Percentiles rank a stretch among this genome's conserved stretches.
Conservation (phyloP, 2,329 filamentous ascomycete genomes). For the Botryotinia calthae region DNA sequence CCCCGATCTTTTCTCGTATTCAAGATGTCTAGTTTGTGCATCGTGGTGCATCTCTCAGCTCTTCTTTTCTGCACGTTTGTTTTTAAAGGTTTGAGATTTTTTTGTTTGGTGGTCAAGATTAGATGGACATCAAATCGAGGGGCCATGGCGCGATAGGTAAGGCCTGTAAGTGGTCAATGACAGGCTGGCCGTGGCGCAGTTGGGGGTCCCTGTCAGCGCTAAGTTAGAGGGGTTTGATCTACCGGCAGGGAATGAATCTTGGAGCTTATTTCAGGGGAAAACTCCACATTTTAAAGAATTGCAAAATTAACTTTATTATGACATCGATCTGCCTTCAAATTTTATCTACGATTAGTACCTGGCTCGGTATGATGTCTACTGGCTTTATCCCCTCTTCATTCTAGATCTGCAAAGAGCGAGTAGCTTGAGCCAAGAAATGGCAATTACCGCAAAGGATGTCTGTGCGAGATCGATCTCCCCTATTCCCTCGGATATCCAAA, state of each 20-base stretch:
- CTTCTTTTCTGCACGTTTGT: conserved; percentile 10
- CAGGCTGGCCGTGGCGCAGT: not conserved
- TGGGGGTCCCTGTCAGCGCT: not conserved
- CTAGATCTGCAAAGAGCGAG: not conserved
- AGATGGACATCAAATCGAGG: not conserved
- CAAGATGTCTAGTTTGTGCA: not conserved
- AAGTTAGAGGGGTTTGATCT: not conserved
- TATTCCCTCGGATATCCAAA: not conserved
- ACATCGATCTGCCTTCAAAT: not conserved
- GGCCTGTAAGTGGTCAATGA: not conserved
- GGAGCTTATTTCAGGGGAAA: not conserved
- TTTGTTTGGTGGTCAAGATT: not conserved
- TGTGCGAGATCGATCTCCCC: not conserved
- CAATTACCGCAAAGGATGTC: not conserved
- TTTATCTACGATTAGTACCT: accelerated
- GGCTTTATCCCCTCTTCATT: no score
- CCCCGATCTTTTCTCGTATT: not conserved
- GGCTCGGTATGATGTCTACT: accelerated
- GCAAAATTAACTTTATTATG: not conserved
- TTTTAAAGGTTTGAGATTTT: not conserved
- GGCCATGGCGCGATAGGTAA: not conserved
- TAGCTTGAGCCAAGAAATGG: not conserved
- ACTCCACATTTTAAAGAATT: not conserved
- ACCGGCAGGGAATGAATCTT: not conserved
- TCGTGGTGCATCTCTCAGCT: not conserved